These are phyloP conservation scores for Orbilia oligospora DNA, from an alignment of 2,329 filamentous ascomycete species.

Conservation along the genomic window DNA sequence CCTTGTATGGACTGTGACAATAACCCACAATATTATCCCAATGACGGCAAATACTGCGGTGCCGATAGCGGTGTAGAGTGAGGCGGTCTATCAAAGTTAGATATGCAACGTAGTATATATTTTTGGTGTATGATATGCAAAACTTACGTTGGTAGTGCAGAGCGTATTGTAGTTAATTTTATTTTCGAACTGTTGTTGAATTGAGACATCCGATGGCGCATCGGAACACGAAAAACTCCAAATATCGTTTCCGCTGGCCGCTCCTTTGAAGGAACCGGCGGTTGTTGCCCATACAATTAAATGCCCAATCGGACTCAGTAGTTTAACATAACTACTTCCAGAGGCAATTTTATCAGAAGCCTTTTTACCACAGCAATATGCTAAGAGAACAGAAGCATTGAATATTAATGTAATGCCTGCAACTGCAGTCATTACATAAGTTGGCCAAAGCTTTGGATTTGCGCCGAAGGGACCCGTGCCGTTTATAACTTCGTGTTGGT, in stretches of 20 bases:
- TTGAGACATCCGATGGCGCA: conserved; percentile 40
- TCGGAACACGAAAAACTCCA: conserved; percentile 56
- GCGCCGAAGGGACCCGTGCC: conserved; percentile 50
- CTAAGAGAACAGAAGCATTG: conserved; percentile 35
- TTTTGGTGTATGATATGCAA: neutral
- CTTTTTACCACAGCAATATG: conserved; percentile 51
- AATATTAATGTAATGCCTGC: conserved; percentile 34
- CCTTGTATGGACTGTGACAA: conserved; percentile 30
- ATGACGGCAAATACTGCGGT: conserved; percentile 48
- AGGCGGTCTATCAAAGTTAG: conserved; percentile 40
- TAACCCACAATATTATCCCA: conserved; percentile 48
- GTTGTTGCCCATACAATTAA: conserved; percentile 48
- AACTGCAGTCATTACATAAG: conserved; percentile 46
- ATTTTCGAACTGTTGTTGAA: conserved; percentile 47
- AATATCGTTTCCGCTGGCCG: conserved; percentile 43
- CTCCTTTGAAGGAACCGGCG: conserved; percentile 40
- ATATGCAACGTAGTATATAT: neutral
- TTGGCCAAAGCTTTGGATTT: conserved; percentile 59
- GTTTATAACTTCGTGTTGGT: conserved; percentile 47
- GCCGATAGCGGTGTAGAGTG: conserved; percentile 41
- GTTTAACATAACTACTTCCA: conserved; percentile 35
- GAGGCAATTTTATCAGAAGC: conserved; percentile 50
- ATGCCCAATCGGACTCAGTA: conserved; percentile 53
- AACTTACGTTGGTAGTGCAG: conserved; percentile 50
- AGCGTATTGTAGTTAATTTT: conserved; percentile 47